These are phyloP conservation scores for Escovopsis sp. DNA, from an alignment of 2,329 filamentous ascomycete species.

Conservation along the genomic window DNA sequence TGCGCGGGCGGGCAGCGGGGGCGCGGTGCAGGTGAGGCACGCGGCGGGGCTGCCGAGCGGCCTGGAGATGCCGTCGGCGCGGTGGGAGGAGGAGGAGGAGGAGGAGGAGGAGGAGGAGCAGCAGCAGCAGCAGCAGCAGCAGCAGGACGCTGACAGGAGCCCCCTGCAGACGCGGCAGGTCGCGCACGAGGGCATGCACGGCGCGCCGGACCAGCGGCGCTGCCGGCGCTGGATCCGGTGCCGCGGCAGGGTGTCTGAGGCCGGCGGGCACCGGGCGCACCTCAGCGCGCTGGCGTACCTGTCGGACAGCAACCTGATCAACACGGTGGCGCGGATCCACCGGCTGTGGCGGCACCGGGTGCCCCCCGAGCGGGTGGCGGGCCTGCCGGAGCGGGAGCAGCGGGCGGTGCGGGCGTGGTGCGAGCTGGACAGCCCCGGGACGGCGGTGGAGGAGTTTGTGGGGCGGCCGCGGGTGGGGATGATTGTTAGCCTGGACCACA, in stretches of 20 bases:
- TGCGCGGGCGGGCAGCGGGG: conserved; percentile 48
- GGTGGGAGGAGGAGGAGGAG: conserved; percentile 29
- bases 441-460: conserved; percentile 31
- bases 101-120: conserved; percentile 32
- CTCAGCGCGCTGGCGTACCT: conserved; percentile 84
- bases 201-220: conserved; percentile 47
- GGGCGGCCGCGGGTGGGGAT: conserved; percentile 54
- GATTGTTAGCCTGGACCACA: conserved; percentile 72
- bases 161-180: not conserved
- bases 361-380: conserved; percentile 36
- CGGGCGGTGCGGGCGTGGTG: conserved; percentile 23
- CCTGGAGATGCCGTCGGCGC: conserved; percentile 22
- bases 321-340: conserved; percentile 70
- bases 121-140: not conserved
- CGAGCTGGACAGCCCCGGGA: conserved; percentile 27
- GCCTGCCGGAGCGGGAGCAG: conserved; percentile 27
- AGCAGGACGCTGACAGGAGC: not conserved
- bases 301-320: conserved; percentile 86
- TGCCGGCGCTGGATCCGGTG: conserved; percentile 63
- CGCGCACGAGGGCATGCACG: conserved; percentile 15
- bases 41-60: conserved; percentile 41
- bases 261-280: conserved; percentile 66
- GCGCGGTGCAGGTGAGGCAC: conserved; percentile 43
- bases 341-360: conserved; percentile 60
- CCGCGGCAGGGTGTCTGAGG: conserved; percentile 55